Evolutionary conservation across 495 filamentous ascomycete species (phyloP), one percentile per base, ranked within the genome.

Genomic region (Neurospora sp.): DNA sequence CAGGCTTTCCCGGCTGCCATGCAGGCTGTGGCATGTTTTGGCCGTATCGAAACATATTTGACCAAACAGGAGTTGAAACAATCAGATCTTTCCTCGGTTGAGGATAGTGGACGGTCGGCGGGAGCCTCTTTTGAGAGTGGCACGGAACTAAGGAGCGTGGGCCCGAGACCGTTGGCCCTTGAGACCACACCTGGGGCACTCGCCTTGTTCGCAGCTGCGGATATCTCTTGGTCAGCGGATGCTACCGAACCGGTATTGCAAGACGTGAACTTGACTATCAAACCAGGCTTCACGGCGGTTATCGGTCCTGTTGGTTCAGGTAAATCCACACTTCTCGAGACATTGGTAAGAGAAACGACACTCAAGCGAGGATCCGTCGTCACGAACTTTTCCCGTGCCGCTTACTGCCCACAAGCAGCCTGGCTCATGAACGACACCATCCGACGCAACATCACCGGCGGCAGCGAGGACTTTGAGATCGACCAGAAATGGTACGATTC

Each of bases 401-500:
- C 83, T 0, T 86, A 81, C 41, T 86, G 84, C 42, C 76, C 81
- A 16, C 84, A 87, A 44, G 79, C 45, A 0, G 81, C 85, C 0
- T 86, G 82, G 79, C 74, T 86, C 2, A 70, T 76, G 31, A 85
- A 86, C 70, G 73, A 72, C 5, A 84, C 82, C 0, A 81, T 87
- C 31, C 77, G 78, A 14, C 72, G 84, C 6, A 85, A 77, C 71
- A 81, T 81, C 39, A 65, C 80, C 77, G 75, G 71, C 39, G 84
- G 87, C 70, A 61, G 10, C 12, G 53, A 61, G 2, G 12, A 61
- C 53, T 86, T 83, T 14, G 75, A 78, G 3, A 87, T 85, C 44
- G 85, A 91, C 71, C 79, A 82, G n/a, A 75, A 77, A 38, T 89
- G 89, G 86, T 92, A 92, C 75, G 77, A 77, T 12, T 80, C 83